A percentile compares a stretch with the other conserved stretches of the same genome.
Evolutionary conservation across 2,329 filamentous ascomycete genomes (phyloP).

Genomic region (Verticillium nonalfalfae): DNA sequence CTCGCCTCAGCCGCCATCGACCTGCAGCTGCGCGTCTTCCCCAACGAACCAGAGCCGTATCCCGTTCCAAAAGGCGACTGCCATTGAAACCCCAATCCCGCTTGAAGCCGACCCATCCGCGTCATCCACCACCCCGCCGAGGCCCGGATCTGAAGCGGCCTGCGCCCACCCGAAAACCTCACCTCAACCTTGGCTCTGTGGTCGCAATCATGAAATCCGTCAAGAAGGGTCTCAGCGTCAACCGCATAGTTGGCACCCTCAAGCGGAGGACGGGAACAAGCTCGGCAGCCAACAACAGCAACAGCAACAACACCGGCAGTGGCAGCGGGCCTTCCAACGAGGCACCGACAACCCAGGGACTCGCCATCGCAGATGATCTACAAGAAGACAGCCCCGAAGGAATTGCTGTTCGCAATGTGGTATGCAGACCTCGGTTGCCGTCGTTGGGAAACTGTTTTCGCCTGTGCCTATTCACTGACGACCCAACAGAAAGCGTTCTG

Average conservation of each 20-base stretch:
- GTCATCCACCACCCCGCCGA: neutral
- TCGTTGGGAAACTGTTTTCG: neutral
- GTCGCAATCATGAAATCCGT: constrained; percentile 25
- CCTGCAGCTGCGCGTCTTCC: neutral
- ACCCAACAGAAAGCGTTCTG: constrained; percentile 66
- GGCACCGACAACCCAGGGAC: constrained; percentile 6
- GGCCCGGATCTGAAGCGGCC: neutral
- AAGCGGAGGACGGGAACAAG: constrained; percentile 33
- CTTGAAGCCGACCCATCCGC: neutral
- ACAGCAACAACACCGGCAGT: neutral
- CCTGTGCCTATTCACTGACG: constrained; percentile 14
- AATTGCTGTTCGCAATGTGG: constrained; percentile 59
- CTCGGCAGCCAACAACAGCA: neutral
- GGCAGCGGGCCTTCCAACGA: neutral
- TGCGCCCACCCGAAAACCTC: neutral
- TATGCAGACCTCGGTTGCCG: constrained; percentile 25
- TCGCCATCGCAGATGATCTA: constrained; percentile 10
- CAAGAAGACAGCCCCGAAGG: constrained; percentile 58
- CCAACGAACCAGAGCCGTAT: neutral
- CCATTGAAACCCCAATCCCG: neutral
- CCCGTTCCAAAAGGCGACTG: neutral
- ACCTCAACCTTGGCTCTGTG: neutral
- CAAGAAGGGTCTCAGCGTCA: constrained; percentile 49
- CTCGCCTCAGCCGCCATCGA: neutral
- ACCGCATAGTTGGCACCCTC: constrained; percentile 50